Evolutionary conservation across 345 rosid genomes (phyloP).

Genomic region (Bruguiera parviflora): DNA sequence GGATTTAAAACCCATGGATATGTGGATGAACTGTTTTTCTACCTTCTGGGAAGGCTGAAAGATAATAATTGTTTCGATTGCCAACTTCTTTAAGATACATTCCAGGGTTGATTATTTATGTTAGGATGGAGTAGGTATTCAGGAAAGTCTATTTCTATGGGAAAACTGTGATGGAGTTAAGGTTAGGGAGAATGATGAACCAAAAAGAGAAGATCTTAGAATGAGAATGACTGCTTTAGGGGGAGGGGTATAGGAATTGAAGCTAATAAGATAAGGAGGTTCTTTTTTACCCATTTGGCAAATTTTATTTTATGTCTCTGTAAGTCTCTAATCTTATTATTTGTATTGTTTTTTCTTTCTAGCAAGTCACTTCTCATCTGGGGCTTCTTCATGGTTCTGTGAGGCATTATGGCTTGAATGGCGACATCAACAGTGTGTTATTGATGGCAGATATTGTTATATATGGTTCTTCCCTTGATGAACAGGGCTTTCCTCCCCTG

Average conservation of each 20-base stretch:
- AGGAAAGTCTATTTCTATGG: background rate
- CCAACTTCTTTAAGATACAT: too few relatives aligned
- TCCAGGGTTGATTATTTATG: too few relatives aligned
- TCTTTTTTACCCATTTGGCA: background rate
- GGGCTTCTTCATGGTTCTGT: constrained; percentile 70
- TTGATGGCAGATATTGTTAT: constrained; percentile 84
- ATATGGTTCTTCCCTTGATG: constrained; percentile 92
- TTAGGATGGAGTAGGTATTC: too few relatives aligned
- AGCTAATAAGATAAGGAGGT: background rate
- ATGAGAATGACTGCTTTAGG: too few relatives aligned
- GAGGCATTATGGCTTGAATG: constrained; percentile 67
- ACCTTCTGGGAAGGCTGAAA: too few relatives aligned
- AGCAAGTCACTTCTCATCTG: constrained; percentile 77
- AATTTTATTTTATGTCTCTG: background rate
- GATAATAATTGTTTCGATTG: too few relatives aligned
- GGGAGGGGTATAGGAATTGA: background rate
- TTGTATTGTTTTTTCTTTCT: constrained; percentile 17
- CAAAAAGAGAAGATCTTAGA: too few relatives aligned
- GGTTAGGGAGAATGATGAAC: too few relatives aligned
- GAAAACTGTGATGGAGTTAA: constrained; percentile 1
- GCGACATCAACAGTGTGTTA: constrained; percentile 63
- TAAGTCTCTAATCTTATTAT: background rate
- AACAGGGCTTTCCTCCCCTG: constrained; percentile 81
- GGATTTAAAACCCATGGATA: background rate
- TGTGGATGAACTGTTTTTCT: too few relatives aligned